phyloP scores from a whole-genome alignment of 2,329 filamentous ascomycete species.

The Zasmidium cellare region DNA sequence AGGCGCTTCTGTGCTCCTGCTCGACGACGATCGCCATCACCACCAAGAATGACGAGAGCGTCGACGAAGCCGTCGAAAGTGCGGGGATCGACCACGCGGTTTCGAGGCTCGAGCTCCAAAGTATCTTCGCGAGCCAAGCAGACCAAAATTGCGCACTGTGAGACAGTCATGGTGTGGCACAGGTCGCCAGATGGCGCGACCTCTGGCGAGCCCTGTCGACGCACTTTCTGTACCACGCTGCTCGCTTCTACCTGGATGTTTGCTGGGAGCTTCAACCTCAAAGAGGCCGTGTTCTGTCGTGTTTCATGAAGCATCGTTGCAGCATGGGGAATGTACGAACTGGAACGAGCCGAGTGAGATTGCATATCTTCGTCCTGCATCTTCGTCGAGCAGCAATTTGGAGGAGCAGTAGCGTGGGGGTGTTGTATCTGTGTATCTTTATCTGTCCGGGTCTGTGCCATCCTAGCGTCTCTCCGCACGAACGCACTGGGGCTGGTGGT shows the following conservation, averaged over 20 bases:
- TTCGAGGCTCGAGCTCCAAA: slow-evolving; percentile 11
- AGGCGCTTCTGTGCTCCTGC: not conserved
- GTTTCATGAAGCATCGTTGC: slow-evolving; percentile 1
- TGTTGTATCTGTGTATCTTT: slow-evolving; percentile 1
- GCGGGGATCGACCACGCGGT: not conserved
- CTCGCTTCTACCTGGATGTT: slow-evolving; percentile 7
- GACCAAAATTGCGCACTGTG: slow-evolving; percentile 18
- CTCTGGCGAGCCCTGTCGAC: slow-evolving; percentile 9
- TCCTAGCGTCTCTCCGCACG: slow-evolving; percentile 4
- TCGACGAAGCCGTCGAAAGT: slow-evolving; percentile 5
- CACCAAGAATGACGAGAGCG: not conserved
- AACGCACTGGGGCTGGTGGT: slow-evolving; percentile 1
- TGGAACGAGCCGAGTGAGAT: slow-evolving; percentile 7
- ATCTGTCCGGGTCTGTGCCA: not conserved
- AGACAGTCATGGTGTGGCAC: slow-evolving; percentile 11
- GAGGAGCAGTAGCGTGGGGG: slow-evolving; percentile 11
- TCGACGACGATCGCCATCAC: slow-evolving; percentile 6
- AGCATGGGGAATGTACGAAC: not conserved
- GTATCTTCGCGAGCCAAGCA: slow-evolving; percentile 1
- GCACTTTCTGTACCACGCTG: slow-evolving; percentile 2
- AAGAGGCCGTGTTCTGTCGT: slow-evolving; percentile 5
- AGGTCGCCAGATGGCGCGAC: slow-evolving; percentile 14
- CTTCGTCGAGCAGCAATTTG: not conserved
- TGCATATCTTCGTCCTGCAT: slow-evolving; percentile 2
- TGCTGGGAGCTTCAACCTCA: slow-evolving; percentile 1